Evolutionary conservation across 2,329 filamentous ascomycete species (phyloP).

Genomic region (Pseudogymnoascus sp.): DNA sequence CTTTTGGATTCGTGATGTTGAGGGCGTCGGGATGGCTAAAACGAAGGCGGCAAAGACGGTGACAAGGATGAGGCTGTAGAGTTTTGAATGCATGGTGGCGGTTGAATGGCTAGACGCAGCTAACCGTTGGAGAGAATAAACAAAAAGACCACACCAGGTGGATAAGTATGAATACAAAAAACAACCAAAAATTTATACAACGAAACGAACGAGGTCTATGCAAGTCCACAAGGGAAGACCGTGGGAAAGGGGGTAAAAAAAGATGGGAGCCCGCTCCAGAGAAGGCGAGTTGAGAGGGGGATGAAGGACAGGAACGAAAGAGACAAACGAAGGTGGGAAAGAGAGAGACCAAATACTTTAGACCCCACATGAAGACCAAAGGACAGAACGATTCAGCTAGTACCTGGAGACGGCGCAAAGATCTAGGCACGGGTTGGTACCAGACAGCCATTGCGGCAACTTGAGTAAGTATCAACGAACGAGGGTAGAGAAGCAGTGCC

Average conservation of each 20-base stretch:
- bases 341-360: background rate
- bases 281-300: slow-evolving; percentile 2
- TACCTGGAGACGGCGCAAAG: background rate
- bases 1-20: slow-evolving; percentile 20
- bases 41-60: slow-evolving; percentile 4
- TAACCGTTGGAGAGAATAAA: slow-evolving; percentile 3
- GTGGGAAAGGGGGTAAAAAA: background rate
- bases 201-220: background rate
- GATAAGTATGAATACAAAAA: background rate
- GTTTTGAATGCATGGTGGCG: background rate
- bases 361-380: slow-evolving; percentile 4
- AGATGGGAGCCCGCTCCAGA: slow-evolving; percentile 1
- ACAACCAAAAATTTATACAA: slow-evolving; percentile 8
- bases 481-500: background rate
- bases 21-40: slow-evolving; percentile 1
- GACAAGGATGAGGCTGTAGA: slow-evolving; percentile 4
- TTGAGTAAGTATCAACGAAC: slow-evolving; percentile 5
- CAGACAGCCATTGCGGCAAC: background rate
- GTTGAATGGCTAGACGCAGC: background rate
- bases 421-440: background rate
- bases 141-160: slow-evolving; percentile 1
- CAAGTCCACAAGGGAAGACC: slow-evolving; percentile 3
- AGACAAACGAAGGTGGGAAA: background rate
- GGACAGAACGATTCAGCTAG: background rate
- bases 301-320: background rate